Conservation (phyloP, 371 early-diverging fungal genomes). For the Actinomortierella ambigua region DNA sequence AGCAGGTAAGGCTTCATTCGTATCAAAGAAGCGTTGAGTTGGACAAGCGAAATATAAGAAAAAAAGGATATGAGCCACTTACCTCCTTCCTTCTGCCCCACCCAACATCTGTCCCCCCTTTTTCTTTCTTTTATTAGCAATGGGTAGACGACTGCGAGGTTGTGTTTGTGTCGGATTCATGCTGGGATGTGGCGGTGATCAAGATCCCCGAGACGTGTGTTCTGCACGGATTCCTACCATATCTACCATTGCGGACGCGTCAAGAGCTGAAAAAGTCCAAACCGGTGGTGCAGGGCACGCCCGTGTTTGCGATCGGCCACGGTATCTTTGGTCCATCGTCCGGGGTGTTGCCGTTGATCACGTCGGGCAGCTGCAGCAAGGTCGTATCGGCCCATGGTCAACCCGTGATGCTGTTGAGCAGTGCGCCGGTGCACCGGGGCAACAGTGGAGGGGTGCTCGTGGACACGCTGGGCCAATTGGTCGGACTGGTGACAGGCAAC, state of each 20-base stretch:
- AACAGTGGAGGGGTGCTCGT: constrained; percentile 47
- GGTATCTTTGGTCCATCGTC: constrained; percentile 47
- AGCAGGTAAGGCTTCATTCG: constrained; percentile 16
- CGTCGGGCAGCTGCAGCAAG: constrained; percentile 42
- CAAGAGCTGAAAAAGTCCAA: constrained; percentile 28
- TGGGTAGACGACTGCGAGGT: constrained; percentile 45
- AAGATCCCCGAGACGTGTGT: constrained; percentile 44
- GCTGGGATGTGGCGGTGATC: constrained; percentile 42
- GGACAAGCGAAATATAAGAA: not conserved
- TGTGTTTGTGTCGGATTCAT: constrained; percentile 46
- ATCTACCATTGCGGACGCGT: constrained; percentile 22
- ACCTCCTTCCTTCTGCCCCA: too few species aligned
- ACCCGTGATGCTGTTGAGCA: constrained; percentile 40
- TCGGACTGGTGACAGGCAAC: constrained; percentile 44
- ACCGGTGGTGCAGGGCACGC: constrained; percentile 30
- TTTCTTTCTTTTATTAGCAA: constrained; percentile 16
- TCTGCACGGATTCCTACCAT: constrained; percentile 35
- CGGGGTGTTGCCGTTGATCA: constrained; percentile 34
- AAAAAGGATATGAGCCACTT: too few species aligned
- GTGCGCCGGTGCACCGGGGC: constrained; percentile 46
- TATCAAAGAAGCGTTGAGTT: not conserved
- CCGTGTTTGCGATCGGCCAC: constrained; percentile 46
- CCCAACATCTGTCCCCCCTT: not conserved
- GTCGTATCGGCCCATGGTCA: constrained; percentile 17
- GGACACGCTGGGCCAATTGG: constrained; percentile 29